Percentiles rank a stretch among this genome's conserved stretches.
Conservation (phyloP, 1,284 basidiomycete genomes). For the Ustilago crameri region DNA sequence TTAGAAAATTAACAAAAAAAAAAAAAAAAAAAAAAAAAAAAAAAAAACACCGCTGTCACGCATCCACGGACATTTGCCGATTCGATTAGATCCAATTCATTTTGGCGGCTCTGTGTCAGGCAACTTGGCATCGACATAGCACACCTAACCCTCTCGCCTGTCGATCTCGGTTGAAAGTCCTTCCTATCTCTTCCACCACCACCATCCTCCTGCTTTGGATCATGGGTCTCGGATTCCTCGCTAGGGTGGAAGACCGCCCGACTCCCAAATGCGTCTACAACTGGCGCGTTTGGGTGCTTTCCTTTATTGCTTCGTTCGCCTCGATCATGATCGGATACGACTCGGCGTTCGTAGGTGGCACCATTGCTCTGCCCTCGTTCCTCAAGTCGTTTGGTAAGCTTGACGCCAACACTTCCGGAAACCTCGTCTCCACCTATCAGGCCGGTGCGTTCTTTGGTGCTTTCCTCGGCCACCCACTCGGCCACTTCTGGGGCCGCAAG, state of each 20-base stretch:
- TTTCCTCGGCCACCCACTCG: conserved; percentile 44
- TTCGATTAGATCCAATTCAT: too few species aligned
- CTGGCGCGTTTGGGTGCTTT: conserved; percentile 70
- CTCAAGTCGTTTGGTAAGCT: conserved; percentile 69
- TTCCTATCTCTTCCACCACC: conserved; percentile 3
- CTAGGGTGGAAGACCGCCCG: conserved; percentile 69
- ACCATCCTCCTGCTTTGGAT: background rate
- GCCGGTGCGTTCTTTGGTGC: conserved; percentile 67
- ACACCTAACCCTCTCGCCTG: too few species aligned
- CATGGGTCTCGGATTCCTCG: conserved; percentile 40
- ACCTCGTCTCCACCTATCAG: conserved; percentile 72
- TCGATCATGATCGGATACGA: conserved; percentile 71
- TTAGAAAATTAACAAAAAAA: too few species aligned
- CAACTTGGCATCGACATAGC: too few species aligned
- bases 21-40: too few species aligned
- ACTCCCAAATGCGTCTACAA: conserved; percentile 73
- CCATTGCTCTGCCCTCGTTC: conserved; percentile 71
- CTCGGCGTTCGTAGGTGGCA: conserved; percentile 71
- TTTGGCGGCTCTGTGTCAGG: too few species aligned
- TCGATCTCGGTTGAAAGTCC: too few species aligned
- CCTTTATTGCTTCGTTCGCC: conserved; percentile 70
- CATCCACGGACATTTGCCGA: too few species aligned
- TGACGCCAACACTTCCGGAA: conserved; percentile 68
- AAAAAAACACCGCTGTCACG: too few species aligned
- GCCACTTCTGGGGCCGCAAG: conserved; percentile 40